A percentile compares a stretch with the other conserved stretches of the same genome.
Evolutionary conservation across 331 rosid genomes (phyloP).

Genomic region (Quercus lobata): DNA sequence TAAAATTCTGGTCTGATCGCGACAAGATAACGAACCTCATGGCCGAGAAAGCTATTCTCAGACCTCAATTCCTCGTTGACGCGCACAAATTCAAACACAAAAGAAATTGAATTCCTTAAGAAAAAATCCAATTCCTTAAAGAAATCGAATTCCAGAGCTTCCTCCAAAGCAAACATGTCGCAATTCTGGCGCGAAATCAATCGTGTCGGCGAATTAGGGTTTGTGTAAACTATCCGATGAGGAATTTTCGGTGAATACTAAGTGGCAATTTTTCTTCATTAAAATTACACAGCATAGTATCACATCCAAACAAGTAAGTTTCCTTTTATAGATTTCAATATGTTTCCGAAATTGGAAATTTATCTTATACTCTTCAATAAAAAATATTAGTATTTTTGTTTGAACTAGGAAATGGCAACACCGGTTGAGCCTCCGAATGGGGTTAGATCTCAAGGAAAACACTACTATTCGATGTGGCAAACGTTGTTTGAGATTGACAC

Average conservation of each 20-base stretch:
- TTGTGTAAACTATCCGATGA: not conserved
- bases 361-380: not conserved
- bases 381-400: too few relatives aligned
- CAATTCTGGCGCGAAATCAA: conserved; percentile 22
- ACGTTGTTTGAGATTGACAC: conserved; percentile 73
- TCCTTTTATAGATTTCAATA: too few relatives aligned
- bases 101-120: too few relatives aligned
- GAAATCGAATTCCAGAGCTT: not conserved
- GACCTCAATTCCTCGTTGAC: not conserved
- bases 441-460: conserved; percentile 51
- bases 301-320: too few relatives aligned
- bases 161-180: not conserved
- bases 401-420: conserved; percentile 57
- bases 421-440: conserved; percentile 85
- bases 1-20: conserved; percentile 19
- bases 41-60: conserved; percentile 27
- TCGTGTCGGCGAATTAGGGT: not conserved
- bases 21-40: conserved; percentile 48
- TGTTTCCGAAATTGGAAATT: not conserved
- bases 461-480: conserved; percentile 80
- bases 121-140: too few relatives aligned
- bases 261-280: too few relatives aligned
- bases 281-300: too few relatives aligned
- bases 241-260: too few relatives aligned
- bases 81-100: too few relatives aligned